phyloP scores from a whole-genome alignment of 164 flowering plant genomes.

The Chimonanthus salicifolius region DNA sequence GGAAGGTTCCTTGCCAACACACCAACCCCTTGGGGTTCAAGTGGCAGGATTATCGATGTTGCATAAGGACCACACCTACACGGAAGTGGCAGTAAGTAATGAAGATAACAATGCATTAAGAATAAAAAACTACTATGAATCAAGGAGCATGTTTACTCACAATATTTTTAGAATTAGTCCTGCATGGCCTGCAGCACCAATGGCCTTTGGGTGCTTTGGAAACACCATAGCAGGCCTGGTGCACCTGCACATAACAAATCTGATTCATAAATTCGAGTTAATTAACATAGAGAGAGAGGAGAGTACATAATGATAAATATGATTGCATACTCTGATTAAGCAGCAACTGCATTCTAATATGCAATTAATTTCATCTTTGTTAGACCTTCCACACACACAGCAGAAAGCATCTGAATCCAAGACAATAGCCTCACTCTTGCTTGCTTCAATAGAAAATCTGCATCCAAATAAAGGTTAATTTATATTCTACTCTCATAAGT shows the following conservation, averaged over 20 bases:
- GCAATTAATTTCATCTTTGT: conserved; percentile 37
- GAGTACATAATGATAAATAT: neutral
- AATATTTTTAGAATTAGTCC: conserved; percentile 35
- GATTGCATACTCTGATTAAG: conserved; percentile 36
- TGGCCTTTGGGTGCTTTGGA: conserved; percentile 45
- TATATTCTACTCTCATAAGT: neutral
- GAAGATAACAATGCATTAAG: neutral
- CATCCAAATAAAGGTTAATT: conserved; percentile 6
- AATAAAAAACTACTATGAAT: neutral
- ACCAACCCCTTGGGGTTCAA: no score
- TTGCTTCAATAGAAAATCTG: conserved; percentile 26
- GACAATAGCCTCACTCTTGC: conserved; percentile 11
- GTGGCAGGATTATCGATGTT: no score
- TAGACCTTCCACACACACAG: conserved; percentile 58
- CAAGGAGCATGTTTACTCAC: conserved; percentile 27
- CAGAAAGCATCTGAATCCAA: conserved; percentile 35
- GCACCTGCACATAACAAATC: conserved; percentile 35
- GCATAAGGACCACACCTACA: neutral
- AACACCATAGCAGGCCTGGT: conserved; percentile 69
- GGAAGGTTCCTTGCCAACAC: no score
- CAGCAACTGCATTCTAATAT: conserved; percentile 47
- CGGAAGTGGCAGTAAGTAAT: no score
- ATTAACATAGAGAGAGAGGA: neutral
- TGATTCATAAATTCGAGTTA: conserved; percentile 1
- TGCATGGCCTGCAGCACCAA: conserved; percentile 59